A percentile compares a stretch with the other conserved stretches of the same genome.
These are phyloP conservation scores for Carex scoparia DNA, from an alignment of 176 grass and related monocot genomes.

Conservation along the genomic window DNA sequence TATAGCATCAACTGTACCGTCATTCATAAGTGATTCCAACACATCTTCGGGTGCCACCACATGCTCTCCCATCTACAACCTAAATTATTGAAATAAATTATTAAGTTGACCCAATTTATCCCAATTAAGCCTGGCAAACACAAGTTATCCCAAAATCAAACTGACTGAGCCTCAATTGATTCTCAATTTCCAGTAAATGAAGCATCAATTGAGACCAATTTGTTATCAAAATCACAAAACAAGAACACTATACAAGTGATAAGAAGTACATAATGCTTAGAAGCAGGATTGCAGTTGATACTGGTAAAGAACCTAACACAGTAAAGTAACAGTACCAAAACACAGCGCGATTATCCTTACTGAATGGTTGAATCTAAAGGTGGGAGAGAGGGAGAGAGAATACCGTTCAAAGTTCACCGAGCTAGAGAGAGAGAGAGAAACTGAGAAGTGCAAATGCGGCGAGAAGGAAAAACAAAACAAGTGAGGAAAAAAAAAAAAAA, in stretches of 20 bases:
- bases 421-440: background rate
- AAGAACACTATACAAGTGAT: too few relatives aligned
- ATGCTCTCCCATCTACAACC: constrained; percentile 46
- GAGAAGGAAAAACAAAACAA: background rate
- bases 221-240: too few relatives aligned
- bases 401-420: background rate
- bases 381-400: background rate
- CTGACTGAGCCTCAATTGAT: too few relatives aligned
- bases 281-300: background rate
- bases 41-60: constrained; percentile 82
- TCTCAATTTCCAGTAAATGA: too few relatives aligned
- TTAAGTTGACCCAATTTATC: background rate
- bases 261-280: too few relatives aligned
- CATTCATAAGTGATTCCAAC: constrained; percentile 82
- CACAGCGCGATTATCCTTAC: background rate
- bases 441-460: background rate
- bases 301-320: background rate
- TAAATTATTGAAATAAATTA: background rate
- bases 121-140: too few relatives aligned
- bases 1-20: constrained; percentile 85
- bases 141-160: too few relatives aligned
- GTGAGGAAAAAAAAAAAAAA: too few relatives aligned
- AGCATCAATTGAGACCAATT: too few relatives aligned
- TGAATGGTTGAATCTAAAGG: too few relatives aligned
- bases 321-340: background rate